A percentile compares a stretch with the other conserved stretches of the same genome.
These are phyloP conservation scores for Linanthus parryae DNA, from an alignment of 148 eudicot genomes.

Conservation along the genomic window DNA sequence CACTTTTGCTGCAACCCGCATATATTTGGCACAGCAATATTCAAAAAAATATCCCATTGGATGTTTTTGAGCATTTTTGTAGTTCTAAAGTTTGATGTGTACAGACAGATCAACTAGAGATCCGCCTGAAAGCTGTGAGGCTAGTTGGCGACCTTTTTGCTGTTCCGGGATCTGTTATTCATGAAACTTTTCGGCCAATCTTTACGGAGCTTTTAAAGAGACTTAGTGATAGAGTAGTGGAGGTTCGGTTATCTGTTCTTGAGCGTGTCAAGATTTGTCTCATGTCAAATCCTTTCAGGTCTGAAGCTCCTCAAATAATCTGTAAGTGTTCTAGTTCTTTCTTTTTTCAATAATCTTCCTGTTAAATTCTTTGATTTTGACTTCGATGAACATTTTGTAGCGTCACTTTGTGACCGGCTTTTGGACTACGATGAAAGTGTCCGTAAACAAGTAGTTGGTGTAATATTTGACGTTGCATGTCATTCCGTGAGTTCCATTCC, in stretches of 20 bases:
- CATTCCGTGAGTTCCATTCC: slow-evolving; percentile 58
- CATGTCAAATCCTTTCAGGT: slow-evolving; percentile 58
- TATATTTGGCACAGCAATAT: too few species aligned
- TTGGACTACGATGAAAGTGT: slow-evolving; percentile 94
- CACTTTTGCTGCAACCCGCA: too few species aligned
- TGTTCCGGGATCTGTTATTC: slow-evolving; percentile 53
- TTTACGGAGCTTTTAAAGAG: slow-evolving; percentile 89
- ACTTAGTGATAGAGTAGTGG: slow-evolving; percentile 75
- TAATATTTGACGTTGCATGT: slow-evolving; percentile 81
- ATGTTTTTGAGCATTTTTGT: too few species aligned
- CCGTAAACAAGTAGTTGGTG: slow-evolving; percentile 90
- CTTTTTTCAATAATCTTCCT: slow-evolving; percentile 6
- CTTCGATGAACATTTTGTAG: slow-evolving; percentile 31
- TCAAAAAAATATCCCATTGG: too few species aligned
- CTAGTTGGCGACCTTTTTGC: slow-evolving; percentile 94
- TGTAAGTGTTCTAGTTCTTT: slow-evolving; percentile 37
- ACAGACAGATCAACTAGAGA: slow-evolving; percentile 80
- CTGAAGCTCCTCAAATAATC: slow-evolving; percentile 77
- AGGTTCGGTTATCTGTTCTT: slow-evolving; percentile 83
- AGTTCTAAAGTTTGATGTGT: slow-evolving; percentile 10
- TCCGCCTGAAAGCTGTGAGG: slow-evolving; percentile 70
- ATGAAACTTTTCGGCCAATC: slow-evolving; percentile 68
- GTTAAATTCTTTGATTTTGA: slow-evolving; percentile 6
- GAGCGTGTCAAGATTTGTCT: slow-evolving; percentile 73
- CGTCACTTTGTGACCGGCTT: slow-evolving; percentile 82